A percentile compares a stretch with the other conserved stretches of the same genome.
Evolutionary conservation across 352 stramenopile genomes (phyloP).

Genomic region (Paralagenidium karlingii): DNA sequence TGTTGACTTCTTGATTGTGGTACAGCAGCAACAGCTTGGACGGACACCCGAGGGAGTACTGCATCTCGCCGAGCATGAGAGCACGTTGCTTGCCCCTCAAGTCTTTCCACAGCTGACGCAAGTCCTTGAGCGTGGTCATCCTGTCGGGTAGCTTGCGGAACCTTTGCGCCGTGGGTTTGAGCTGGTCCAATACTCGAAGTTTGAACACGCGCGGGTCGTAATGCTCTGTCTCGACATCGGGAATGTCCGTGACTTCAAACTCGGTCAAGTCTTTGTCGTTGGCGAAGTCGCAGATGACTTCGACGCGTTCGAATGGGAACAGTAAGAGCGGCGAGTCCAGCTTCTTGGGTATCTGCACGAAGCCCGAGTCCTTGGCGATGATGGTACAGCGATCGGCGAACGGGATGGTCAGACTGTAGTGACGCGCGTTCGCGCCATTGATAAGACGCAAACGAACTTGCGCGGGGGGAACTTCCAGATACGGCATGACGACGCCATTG

Average conservation of each 20-base stretch:
- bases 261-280: slow-evolving; percentile 11
- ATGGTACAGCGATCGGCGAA: slow-evolving; percentile 43
- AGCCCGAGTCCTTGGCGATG: slow-evolving; percentile 54
- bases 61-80: slow-evolving; percentile 41
- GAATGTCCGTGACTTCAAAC: slow-evolving; percentile 26
- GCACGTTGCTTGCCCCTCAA: slow-evolving; percentile 31
- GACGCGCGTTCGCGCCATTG: slow-evolving; percentile 46
- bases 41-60: slow-evolving; percentile 24
- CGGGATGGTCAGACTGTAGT: slow-evolving; percentile 65
- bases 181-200: slow-evolving; percentile 18
- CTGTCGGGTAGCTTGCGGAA: slow-evolving; percentile 17
- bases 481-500: slow-evolving; percentile 63
- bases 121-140: slow-evolving; percentile 28
- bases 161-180: slow-evolving; percentile 15
- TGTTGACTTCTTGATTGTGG: slow-evolving; percentile 34
- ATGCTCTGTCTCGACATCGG: slow-evolving; percentile 23
- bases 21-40: slow-evolving; percentile 32
- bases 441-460: slow-evolving; percentile 47
- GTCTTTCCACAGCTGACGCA: slow-evolving; percentile 37
- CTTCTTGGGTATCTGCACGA: slow-evolving; percentile 20
- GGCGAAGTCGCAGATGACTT: slow-evolving; percentile 49
- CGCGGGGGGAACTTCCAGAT: slow-evolving; percentile 33
- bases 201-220: slow-evolving; percentile 46
- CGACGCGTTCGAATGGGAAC: slow-evolving; percentile 45
- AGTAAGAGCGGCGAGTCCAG: slow-evolving; percentile 15